Conservation (phyloP, 2,329 filamentous ascomycete species). For the Cordyceps cateniannulata region DNA sequence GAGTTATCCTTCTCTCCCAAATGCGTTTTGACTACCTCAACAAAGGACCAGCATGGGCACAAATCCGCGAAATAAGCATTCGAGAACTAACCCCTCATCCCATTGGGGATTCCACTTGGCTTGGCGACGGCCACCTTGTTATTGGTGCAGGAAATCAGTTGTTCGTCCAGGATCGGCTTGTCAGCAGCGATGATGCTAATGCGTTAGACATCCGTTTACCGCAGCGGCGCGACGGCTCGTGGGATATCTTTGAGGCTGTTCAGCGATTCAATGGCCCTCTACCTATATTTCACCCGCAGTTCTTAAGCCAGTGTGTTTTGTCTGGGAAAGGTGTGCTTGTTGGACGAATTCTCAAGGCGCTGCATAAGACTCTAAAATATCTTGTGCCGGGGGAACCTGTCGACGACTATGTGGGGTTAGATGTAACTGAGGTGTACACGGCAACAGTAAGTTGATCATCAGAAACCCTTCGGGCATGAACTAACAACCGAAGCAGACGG, state of each 20-base stretch:
- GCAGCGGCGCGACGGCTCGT: conserved; percentile 41
- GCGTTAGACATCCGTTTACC: conserved; percentile 46
- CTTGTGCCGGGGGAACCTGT: conserved; percentile 74
- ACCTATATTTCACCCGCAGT: conserved; percentile 87
- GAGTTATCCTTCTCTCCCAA: conserved; percentile 75
- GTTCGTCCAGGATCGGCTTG: conserved; percentile 73
- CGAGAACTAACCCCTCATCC: conserved; percentile 79
- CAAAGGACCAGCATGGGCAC: conserved; percentile 81
- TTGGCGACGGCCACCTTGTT: conserved; percentile 76
- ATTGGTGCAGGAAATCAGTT: conserved; percentile 89
- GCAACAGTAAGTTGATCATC: conserved; percentile 17
- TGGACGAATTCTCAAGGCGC: conserved; percentile 62
- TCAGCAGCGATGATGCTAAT: conserved; percentile 56
- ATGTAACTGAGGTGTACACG: conserved; percentile 52
- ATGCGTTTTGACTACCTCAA: conserved; percentile 89
- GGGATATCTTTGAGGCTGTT: conserved; percentile 75
- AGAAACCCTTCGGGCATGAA: neutral
- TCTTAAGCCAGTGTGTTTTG: conserved; percentile 79
- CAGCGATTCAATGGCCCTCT: conserved; percentile 80
- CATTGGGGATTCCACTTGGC: conserved; percentile 90
- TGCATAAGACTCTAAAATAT: conserved; percentile 75
- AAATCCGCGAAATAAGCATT: conserved; percentile 75
- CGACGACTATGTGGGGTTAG: conserved; percentile 67
- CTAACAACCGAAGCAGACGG: neutral
- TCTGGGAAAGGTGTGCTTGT: conserved; percentile 69